Base-by-base conservation (phyloP, 2,329 filamentous ascomycete species). In the Verticillium nonalfalfae region DNA sequence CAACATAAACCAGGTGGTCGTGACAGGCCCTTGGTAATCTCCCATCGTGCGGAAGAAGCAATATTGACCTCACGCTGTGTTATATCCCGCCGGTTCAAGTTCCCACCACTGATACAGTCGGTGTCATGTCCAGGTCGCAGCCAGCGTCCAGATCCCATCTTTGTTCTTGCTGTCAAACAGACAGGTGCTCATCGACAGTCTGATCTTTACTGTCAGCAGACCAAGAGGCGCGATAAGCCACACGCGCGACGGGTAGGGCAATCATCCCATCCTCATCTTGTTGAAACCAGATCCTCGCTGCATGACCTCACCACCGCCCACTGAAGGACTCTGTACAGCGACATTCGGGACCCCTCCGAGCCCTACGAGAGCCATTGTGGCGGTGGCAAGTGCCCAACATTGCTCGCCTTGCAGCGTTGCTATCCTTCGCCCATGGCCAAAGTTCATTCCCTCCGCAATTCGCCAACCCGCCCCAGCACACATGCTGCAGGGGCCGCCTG, bases 331-430 rank as follows among this genome's bases (percentile, higher is more conserved):
- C 26, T 26, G 26, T 26, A 26, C 9, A 50, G 45, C 18, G n/a
- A 11, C 4, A 54, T 68, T 26, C 26, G 26, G 26, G 3, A 26
- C 3, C 26, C 26, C 26, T 26, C 26, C 26, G 26, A 38, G 65
- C 62, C 57, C 57, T 40, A 59, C 35, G 35, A 54, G 61, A 10
- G 59, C 57, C 57, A 61, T 26, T 26, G 61, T 62, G 60, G 57
- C 26, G 56, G 34, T 60, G 62, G 57, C 52, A 26, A n/a, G 10
- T 50, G 45, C 45, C 45, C n/a, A 18, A 50, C 45, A 18, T 18
- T 21, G 26, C 26, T 26, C 26, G 26, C 26, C 4, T 26, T 26
- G 26, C 26, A 26, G 26, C 26, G 26, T 26, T 26, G n/a, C 45
- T 50, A n/a, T 5, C n/a, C 7, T 21, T 7, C 21, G n/a, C n/a